These are phyloP conservation scores for Chlamydomonas urium DNA, from an alignment of 139 green algal genomes.

Conservation along the genomic window DNA sequence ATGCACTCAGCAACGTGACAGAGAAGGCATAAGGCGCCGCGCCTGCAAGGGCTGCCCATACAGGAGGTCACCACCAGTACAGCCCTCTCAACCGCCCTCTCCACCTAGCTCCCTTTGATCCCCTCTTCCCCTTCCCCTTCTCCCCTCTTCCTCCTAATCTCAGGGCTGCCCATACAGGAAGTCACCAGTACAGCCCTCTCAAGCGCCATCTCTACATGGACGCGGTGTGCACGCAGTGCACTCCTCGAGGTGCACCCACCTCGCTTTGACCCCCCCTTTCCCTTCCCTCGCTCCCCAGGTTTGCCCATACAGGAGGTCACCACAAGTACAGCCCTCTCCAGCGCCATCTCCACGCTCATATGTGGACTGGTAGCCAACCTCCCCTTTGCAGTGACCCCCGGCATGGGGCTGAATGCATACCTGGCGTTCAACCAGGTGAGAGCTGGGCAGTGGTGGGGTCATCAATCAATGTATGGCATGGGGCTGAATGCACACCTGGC, in stretches of 20 bases:
- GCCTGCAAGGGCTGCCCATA: slow-evolving; percentile 28
- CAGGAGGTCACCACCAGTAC: slow-evolving; percentile 63
- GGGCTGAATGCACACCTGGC: slow-evolving; percentile 6
- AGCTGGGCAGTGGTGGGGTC: too few species aligned
- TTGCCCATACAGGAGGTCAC: slow-evolving; percentile 44
- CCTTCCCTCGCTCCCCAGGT: too few species aligned
- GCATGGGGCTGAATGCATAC: slow-evolving; percentile 11
- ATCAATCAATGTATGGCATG: too few species aligned
- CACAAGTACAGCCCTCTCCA: slow-evolving; percentile 59
- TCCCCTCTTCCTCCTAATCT: too few species aligned
- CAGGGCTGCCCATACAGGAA: slow-evolving; percentile 29
- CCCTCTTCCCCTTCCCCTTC: too few species aligned
- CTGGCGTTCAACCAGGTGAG: slow-evolving; percentile 12
- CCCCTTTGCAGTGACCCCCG: background rate
- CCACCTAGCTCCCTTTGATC: too few species aligned
- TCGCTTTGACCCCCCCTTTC: too few species aligned
- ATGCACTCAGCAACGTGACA: too few species aligned
- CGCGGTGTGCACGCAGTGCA: too few species aligned
- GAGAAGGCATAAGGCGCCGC: too few species aligned
- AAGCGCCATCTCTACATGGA: slow-evolving; percentile 54
- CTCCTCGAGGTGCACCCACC: too few species aligned
- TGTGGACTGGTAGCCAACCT: slow-evolving; percentile 68
- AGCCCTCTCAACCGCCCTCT: slow-evolving; percentile 50
- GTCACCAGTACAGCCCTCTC: slow-evolving; percentile 64
- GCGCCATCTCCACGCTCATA: slow-evolving; percentile 56